A percentile compares a stretch with the other conserved stretches of the same genome.
Conservation (phyloP, 2,329 filamentous ascomycete genomes). For the Venturia effusa region DNA sequence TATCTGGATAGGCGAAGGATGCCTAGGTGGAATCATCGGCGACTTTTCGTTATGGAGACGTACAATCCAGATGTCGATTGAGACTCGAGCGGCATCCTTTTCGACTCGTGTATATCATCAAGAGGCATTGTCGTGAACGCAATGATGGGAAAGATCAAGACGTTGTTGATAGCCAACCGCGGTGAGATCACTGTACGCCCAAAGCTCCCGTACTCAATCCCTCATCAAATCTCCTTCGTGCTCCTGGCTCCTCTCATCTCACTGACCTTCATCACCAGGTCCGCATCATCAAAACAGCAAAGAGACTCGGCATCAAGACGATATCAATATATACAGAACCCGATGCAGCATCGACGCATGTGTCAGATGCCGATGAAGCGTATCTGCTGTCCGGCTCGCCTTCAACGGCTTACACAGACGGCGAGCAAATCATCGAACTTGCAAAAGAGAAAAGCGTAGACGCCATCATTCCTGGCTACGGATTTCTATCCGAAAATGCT, state of each 20-base stretch:
- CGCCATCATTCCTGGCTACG: conserved; percentile 57
- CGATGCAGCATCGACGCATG: conserved; percentile 45
- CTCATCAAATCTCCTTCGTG: not conserved
- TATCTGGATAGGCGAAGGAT: not conserved
- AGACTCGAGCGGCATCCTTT: not conserved
- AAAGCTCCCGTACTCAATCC: not conserved
- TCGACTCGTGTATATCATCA: not conserved
- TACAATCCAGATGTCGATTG: not conserved
- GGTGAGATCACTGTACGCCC: conserved; percentile 42
- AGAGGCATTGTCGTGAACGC: not conserved
- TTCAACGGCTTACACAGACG: conserved; percentile 39
- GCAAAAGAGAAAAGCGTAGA: conserved; percentile 39
- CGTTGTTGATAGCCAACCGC: conserved; percentile 47
- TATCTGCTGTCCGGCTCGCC: conserved; percentile 38
- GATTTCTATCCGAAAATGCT: conserved; percentile 54
- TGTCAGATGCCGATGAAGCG: conserved; percentile 42
- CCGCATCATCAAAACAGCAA: conserved; percentile 5
- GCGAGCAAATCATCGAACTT: conserved; percentile 38
- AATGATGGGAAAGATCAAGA: conserved; percentile 29
- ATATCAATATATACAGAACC: conserved; percentile 48
- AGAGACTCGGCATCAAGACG: conserved; percentile 37
- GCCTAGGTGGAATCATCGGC: not conserved
- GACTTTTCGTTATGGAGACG: not conserved
- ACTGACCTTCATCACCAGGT: not conserved
- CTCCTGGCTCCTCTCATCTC: not conserved